Evolutionary conservation across 345 rosid genomes (phyloP).

Genomic region (Salix koriyanagi): DNA sequence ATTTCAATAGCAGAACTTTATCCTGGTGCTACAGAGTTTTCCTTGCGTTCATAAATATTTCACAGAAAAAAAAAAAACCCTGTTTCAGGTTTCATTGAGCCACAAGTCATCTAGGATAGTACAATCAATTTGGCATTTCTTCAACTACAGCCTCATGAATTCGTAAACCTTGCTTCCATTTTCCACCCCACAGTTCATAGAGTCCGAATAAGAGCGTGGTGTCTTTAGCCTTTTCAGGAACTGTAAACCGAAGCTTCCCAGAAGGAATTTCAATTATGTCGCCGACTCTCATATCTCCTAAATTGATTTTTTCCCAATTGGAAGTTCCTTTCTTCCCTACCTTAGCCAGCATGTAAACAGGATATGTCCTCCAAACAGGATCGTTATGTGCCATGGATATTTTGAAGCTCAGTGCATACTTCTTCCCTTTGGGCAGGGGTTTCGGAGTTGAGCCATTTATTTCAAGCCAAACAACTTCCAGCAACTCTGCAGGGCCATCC

Average conservation of each 20-base stretch:
- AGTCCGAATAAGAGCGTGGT: slow-evolving; percentile 45
- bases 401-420: slow-evolving; percentile 34
- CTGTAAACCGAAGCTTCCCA: background rate
- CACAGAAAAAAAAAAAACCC: background rate
- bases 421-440: background rate
- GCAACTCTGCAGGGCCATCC: slow-evolving; percentile 28
- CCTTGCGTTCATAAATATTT: background rate
- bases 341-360: slow-evolving; percentile 57
- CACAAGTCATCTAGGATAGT: background rate
- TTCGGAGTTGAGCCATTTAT: slow-evolving; percentile 24
- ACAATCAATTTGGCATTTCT: background rate
- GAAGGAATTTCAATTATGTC: background rate
- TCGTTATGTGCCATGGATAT: slow-evolving; percentile 32
- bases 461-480: slow-evolving; percentile 53
- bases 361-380: slow-evolving; percentile 43
- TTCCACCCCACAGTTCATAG: slow-evolving; percentile 63
- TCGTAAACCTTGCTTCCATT: slow-evolving; percentile 55
- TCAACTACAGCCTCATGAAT: slow-evolving; percentile 42
- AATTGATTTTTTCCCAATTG: slow-evolving; percentile 23
- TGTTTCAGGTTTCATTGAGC: background rate
- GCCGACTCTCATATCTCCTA: background rate
- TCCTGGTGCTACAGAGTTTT: background rate
- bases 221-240: background rate
- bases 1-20: background rate
- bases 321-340: slow-evolving; percentile 44